Evolutionary conservation across 768 basidiomycete species (phyloP).

Genomic region (Boletus reticuloceps): DNA sequence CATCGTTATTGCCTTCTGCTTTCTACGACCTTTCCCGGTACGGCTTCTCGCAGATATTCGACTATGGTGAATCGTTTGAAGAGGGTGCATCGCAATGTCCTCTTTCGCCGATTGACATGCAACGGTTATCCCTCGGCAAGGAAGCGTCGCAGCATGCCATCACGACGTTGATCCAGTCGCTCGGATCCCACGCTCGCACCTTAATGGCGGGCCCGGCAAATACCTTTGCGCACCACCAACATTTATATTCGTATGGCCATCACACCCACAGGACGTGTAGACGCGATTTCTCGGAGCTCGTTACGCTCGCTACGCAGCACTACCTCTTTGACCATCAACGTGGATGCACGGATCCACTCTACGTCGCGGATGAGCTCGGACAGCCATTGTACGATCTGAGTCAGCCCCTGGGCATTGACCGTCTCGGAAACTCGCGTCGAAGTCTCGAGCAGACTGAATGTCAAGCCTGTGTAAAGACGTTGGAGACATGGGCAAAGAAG

Average conservation of each 20-base stretch:
- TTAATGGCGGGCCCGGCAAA: constrained; percentile 16
- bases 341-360: constrained; percentile 74
- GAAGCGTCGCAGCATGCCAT: constrained; percentile 67
- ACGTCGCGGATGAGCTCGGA: constrained; percentile 80
- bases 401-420: constrained; percentile 26
- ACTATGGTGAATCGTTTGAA: constrained; percentile 48
- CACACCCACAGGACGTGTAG: constrained; percentile 47
- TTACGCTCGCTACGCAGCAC: constrained; percentile 80
- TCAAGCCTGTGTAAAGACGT: constrained; percentile 63
- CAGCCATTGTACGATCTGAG: constrained; percentile 40
- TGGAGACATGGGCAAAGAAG: constrained; percentile 70
- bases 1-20: constrained; percentile 64
- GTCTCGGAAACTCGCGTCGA: constrained; percentile 44
- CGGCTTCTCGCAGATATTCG: constrained; percentile 67
- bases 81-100: constrained; percentile 37
- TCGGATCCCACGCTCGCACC: constrained; percentile 47
- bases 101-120: constrained; percentile 52
- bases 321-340: constrained; percentile 77
- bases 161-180: constrained; percentile 67
- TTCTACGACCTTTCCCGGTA: constrained; percentile 83
- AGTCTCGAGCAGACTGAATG: constrained; percentile 76
- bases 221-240: constrained; percentile 15
- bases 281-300: constrained; percentile 75
- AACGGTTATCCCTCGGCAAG: constrained; percentile 71
- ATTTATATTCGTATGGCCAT: constrained; percentile 28